Evolutionary conservation across 805 yeast species (phyloP), one percentile per base, ranked within the genome.

Genomic region (Yamadazyma takamatsuzukensis): DNA sequence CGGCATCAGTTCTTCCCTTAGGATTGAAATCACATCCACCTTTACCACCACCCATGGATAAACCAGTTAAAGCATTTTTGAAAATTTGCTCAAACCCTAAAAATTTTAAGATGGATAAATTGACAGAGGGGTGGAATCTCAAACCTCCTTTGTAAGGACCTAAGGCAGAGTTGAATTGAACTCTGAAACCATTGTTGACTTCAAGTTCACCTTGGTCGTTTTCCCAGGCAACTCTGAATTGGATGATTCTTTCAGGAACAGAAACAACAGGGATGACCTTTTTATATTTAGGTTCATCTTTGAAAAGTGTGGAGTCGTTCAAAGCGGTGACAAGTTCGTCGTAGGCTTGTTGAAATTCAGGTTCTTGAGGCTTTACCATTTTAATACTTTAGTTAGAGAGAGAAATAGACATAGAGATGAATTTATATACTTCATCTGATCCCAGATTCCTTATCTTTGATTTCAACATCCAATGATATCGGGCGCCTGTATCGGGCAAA

Each of bases 111-210:
- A 90, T 86, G 37, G 96, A 87, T 55, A 90, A 75, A 71, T 89
- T 93, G 52, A 90, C 98, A 36, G 95, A 73, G 55, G 97, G 97
- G 74, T 90, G 97, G 79, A 90, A 83, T 70, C 98, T 81, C 53
- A 90, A 77, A 62, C 98, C 98, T 61, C 98, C 98, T 75, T 90
- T 90, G 85, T 87, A 90, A 53, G 98, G 98, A 61, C 98, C 98
- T 48, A 93, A 76, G 36, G 97, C 95, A 36, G 96, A 87, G 81
- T 88, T 90, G 78, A 86, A 90, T 73, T 90, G 98, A 44, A 90
- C 97, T 72, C 98, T 80, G 88, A 77, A 90, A 64, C 97, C 98
- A 50, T 88, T 78, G 80, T 93, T 93, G 48, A 90, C 95, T 72
- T 88, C 90, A 57, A 85, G 70, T 55, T 75, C 80, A 53, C 96